Evolutionary conservation across 345 rosid species (phyloP), one percentile per base, ranked within the genome.

Genomic region (Eucalyptus paniculata): DNA sequence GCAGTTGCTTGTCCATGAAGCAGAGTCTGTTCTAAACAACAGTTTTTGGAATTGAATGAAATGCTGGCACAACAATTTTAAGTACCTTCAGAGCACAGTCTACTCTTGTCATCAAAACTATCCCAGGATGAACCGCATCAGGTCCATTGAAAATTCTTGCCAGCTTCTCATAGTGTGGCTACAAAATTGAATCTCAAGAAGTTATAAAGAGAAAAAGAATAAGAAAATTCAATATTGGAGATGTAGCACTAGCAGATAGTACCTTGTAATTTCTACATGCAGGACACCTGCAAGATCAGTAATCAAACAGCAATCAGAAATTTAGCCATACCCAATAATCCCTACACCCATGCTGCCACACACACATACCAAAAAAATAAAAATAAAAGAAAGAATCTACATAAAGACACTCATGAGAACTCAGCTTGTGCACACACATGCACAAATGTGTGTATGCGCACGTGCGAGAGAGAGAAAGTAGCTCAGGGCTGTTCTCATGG

Each of bases 181-280:
- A 94, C 91, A 94, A 88, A 93, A 90, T 88, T 86, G 91, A 89
- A 88, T 54, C 90, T 51, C 89, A 86, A 77, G 89, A 90, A n/a
- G 49, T 28, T 62, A 28, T 37, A 23, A 54, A 77, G 60, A 56
- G 28, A 53, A 49, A 53, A 50, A 86, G 42, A 47, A 49, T 13
- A 45, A 87, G 24, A 91, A 67, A 88, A 60, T 10, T 45, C 56
- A 86, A 32, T 58, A 72, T 87, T 86, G 50, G 86, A 89, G 67
- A 51, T 87, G 88, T 44, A 83, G 42, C 8, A 90, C 86, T 40
- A 37, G 45, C 30, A 89, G 89, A 77, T 67, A 34, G 86, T 95
- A 98, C 99, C 99, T 96, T 97, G 86, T 98, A 98, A 93, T 96
- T 98, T 92, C 99, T 94, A 95, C 98, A 98, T 88, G 99, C 98